These are phyloP conservation scores for Curvularia sp. DNA, from an alignment of 2,329 filamentous ascomycete genomes.

Conservation along the genomic window DNA sequence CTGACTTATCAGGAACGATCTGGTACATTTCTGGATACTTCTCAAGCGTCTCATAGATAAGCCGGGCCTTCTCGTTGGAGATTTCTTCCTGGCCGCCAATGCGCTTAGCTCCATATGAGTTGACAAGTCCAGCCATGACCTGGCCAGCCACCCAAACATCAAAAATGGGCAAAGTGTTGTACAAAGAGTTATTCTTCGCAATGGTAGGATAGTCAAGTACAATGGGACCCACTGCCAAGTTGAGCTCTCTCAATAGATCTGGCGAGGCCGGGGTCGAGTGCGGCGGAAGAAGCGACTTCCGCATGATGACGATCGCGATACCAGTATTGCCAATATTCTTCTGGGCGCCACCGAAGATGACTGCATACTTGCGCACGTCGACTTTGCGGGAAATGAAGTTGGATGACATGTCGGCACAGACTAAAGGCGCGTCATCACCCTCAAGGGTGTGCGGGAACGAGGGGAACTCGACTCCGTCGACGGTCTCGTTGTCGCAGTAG, in stretches of 20 bases:
- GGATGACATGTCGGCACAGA: slow-evolving; percentile 92
- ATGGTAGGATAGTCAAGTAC: slow-evolving; percentile 84
- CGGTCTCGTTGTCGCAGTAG: slow-evolving; percentile 92
- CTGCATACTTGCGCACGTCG: slow-evolving; percentile 77
- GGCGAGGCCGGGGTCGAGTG: slow-evolving; percentile 64
- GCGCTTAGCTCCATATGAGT: slow-evolving; percentile 67
- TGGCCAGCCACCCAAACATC: slow-evolving; percentile 91
- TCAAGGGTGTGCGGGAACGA: slow-evolving; percentile 70
- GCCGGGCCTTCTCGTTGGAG: slow-evolving; percentile 73
- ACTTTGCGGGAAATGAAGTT: slow-evolving; percentile 87
- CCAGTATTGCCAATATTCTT: slow-evolving; percentile 92
- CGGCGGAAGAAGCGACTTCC: slow-evolving; percentile 79
- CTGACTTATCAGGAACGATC: slow-evolving; percentile 76
- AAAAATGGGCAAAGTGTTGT: slow-evolving; percentile 96
- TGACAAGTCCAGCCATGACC: slow-evolving; percentile 79
- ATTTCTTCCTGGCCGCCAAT: slow-evolving; percentile 79
- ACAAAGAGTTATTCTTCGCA: slow-evolving; percentile 91
- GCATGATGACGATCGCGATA: slow-evolving; percentile 84
- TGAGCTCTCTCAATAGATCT: slow-evolving; percentile 73
- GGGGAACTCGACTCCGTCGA: slow-evolving; percentile 91
- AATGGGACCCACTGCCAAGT: slow-evolving; percentile 77
- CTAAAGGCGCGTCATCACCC: slow-evolving; percentile 70
- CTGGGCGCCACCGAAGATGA: slow-evolving; percentile 90
- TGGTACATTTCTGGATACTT: slow-evolving; percentile 74
- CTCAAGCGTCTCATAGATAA: slow-evolving; percentile 81